Conservation (phyloP, 768 basidiomycete species). For the Russula virescens region DNA sequence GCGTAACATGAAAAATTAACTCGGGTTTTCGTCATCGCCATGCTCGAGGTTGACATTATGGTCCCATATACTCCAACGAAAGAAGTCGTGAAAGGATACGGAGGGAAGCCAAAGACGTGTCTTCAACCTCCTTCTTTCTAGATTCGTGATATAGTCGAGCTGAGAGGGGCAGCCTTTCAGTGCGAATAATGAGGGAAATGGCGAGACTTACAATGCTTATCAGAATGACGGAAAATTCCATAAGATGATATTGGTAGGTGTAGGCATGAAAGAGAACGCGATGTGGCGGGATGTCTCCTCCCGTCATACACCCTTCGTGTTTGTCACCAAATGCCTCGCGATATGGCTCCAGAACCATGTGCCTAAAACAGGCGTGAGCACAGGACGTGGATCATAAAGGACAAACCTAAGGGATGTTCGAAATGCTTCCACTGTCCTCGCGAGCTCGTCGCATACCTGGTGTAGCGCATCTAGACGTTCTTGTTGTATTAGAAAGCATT, state of each 20-base stretch:
- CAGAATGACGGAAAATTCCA: conserved; percentile 34
- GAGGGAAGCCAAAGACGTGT: conserved; percentile 56
- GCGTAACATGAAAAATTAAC: conserved; percentile 26
- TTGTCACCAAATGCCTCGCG: conserved; percentile 41
- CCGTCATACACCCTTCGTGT: conserved; percentile 27
- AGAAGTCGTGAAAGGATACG: conserved; percentile 32
- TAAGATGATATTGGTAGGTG: conserved; percentile 57
- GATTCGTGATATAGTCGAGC: conserved; percentile 50
- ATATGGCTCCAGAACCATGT: conserved; percentile 58
- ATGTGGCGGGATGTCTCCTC: conserved; percentile 50
- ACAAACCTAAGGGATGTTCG: conserved; percentile 45
- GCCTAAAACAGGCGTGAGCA: conserved; percentile 27
- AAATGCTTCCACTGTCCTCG: conserved; percentile 41
- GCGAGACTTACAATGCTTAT: conserved; percentile 34
- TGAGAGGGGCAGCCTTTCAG: conserved; percentile 29
- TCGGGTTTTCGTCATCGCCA: conserved; percentile 67
- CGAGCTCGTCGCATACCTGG: conserved; percentile 35
- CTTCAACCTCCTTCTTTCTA: conserved; percentile 45
- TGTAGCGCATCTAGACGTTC: conserved; percentile 37
- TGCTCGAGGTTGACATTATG: conserved; percentile 39
- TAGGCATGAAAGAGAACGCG: conserved; percentile 70
- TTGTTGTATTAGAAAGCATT: conserved; percentile 31
- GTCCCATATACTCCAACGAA: conserved; percentile 43
- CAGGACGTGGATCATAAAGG: neutral
- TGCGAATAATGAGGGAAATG: neutral